A percentile compares a stretch with the other conserved stretches of the same genome.
Evolutionary conservation across 352 stramenopile genomes (phyloP).

Genomic region (Phytophthora litchii): DNA sequence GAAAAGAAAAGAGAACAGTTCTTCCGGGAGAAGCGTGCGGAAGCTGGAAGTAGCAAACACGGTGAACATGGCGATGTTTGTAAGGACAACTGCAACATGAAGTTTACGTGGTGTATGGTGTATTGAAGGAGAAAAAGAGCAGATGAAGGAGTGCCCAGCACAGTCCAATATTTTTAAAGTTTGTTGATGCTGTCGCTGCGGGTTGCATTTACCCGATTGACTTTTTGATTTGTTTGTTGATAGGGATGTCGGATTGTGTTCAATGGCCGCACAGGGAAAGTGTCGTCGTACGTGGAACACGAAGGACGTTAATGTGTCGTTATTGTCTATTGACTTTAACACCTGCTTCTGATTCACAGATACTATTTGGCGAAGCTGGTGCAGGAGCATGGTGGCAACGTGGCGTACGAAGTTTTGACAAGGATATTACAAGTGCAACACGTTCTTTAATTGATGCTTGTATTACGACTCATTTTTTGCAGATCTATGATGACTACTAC

Average conservation of each 20-base stretch:
- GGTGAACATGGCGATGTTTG: slow-evolving; percentile 8
- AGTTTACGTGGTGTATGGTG: slow-evolving; percentile 2
- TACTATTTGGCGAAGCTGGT: slow-evolving; percentile 87
- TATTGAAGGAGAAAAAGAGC: slow-evolving; percentile 11
- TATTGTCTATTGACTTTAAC: neutral
- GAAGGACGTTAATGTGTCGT: neutral
- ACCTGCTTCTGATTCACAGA: slow-evolving; percentile 33
- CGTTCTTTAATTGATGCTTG: slow-evolving; percentile 2
- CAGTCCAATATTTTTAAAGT: slow-evolving; percentile 65
- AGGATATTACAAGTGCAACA: neutral
- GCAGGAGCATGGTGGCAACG: slow-evolving; percentile 71
- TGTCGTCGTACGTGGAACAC: slow-evolving; percentile 64
- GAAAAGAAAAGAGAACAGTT: slow-evolving; percentile 49
- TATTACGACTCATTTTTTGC: neutral
- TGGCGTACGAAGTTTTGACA: slow-evolving; percentile 48
- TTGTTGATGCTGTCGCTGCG: neutral
- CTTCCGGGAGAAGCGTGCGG: slow-evolving; percentile 37
- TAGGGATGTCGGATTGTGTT: slow-evolving; percentile 83
- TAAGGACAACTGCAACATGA: slow-evolving; percentile 15
- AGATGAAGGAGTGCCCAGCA: slow-evolving; percentile 12
- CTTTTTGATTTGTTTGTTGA: slow-evolving; percentile 1
- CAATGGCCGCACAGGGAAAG: slow-evolving; percentile 80
- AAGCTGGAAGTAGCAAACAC: slow-evolving; percentile 5
- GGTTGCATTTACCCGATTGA: neutral
- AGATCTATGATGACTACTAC: slow-evolving; percentile 49